phyloP scores from a whole-genome alignment of 1,284 basidiomycete species.

The Cutaneotrichosporon sp. region DNA sequence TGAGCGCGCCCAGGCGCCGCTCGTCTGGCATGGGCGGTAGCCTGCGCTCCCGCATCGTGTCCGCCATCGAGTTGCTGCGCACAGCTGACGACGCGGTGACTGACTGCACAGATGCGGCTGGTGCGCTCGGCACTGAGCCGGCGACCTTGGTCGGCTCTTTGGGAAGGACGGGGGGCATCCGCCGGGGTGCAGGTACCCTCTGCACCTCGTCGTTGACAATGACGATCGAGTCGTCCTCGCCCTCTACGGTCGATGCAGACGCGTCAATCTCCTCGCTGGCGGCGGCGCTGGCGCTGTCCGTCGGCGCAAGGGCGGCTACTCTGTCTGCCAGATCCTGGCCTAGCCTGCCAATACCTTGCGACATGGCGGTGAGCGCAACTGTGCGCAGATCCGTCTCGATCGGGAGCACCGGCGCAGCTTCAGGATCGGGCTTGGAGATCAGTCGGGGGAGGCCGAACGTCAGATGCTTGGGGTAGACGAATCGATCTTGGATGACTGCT shows the following conservation, averaged over 20 bases:
- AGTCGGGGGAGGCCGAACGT: slow-evolving; percentile 50
- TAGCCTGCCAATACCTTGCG: slow-evolving; percentile 11
- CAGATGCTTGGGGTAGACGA: slow-evolving; percentile 53
- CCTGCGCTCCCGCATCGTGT: not conserved
- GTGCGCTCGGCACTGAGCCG: not conserved
- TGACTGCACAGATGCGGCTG: not conserved
- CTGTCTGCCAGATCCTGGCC: slow-evolving; percentile 13
- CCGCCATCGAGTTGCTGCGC: not conserved
- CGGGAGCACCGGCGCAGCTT: slow-evolving; percentile 8
- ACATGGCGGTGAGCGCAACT: slow-evolving; percentile 7
- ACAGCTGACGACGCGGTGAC: not conserved
- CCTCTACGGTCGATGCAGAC: not conserved
- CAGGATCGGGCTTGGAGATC: slow-evolving; percentile 21
- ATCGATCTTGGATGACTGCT: slow-evolving; percentile 51
- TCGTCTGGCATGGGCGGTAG: not conserved
- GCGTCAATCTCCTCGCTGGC: slow-evolving; percentile 5
- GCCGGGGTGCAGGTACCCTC: not conserved
- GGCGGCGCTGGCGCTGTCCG: slow-evolving; percentile 9
- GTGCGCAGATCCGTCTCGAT: slow-evolving; percentile 11
- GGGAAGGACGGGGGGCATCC: not conserved
- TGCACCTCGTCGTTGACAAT: slow-evolving; percentile 16
- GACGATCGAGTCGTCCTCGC: slow-evolving; percentile 5
- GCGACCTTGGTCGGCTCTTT: not conserved
- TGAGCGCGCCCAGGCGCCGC: not conserved
- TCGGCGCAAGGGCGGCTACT: slow-evolving; percentile 8